Conservation (phyloP, 148 eudicot species). For the Fagopyrum homotropicum region DNA sequence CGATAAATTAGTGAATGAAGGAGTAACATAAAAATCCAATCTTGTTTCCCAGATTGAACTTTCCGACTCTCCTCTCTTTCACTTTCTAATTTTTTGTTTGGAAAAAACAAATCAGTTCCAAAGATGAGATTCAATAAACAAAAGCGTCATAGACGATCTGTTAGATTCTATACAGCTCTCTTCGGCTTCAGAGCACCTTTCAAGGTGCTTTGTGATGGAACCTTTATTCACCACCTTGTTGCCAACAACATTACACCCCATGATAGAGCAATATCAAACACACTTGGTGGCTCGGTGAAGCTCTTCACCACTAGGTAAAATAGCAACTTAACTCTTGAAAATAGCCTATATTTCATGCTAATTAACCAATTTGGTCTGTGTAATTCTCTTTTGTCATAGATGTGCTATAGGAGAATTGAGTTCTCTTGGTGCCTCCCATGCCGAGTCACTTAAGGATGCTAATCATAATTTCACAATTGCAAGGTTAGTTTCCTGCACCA, state of each 20-base stretch:
- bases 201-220: conserved; percentile 88
- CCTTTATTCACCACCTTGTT: conserved; percentile 71
- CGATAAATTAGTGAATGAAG: no score
- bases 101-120: no score
- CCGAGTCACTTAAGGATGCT: conserved; percentile 53
- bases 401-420: conserved; percentile 77
- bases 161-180: conserved; percentile 67
- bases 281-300: conserved; percentile 55
- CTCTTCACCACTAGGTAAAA: conserved; percentile 67
- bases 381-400: conserved; percentile 26
- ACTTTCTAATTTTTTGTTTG: no score
- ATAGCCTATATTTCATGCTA: background rate
- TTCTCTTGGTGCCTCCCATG: conserved; percentile 54
- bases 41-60: no score
- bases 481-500: conserved; percentile 37
- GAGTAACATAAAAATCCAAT: no score
- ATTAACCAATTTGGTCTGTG: background rate
- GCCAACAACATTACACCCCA: conserved; percentile 44
- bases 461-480: conserved; percentile 39
- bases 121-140: conserved; percentile 74
- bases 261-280: conserved; percentile 44
- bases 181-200: conserved; percentile 79
- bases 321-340: background rate
- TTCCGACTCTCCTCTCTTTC: no score
- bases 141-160: conserved; percentile 67